Conservation (phyloP, 208 protist genomes). For the Trypanosoma brucei region DNA sequence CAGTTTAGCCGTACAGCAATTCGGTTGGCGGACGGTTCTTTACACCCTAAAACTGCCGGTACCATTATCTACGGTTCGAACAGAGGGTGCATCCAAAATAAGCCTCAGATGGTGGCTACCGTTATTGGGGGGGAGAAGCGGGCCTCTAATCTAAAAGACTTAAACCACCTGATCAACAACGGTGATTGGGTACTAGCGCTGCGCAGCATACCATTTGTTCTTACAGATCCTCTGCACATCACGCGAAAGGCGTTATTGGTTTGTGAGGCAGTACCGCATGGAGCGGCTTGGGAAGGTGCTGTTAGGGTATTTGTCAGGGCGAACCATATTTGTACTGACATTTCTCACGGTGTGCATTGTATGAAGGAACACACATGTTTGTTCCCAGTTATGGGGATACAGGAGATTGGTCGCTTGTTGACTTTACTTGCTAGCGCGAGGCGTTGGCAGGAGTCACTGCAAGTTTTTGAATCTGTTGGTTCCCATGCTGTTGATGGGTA, state of each 20-base stretch:
- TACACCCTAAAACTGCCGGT: slow-evolving; percentile 11
- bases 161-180: slow-evolving; percentile 38
- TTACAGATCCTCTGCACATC: slow-evolving; percentile 28
- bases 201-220: slow-evolving; percentile 16
- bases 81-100: neutral
- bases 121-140: neutral
- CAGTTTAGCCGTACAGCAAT: neutral
- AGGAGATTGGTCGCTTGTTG: slow-evolving; percentile 47
- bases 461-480: slow-evolving; percentile 30
- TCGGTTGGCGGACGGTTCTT: neutral
- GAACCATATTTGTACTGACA: slow-evolving; percentile 7
- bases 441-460: slow-evolving; percentile 48
- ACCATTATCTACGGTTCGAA: slow-evolving; percentile 5
- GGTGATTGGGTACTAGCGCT: slow-evolving; percentile 56
- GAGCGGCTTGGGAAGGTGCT: slow-evolving; percentile 19
- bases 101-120: neutral
- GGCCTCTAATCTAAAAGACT: slow-evolving; percentile 6
- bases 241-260: slow-evolving; percentile 39
- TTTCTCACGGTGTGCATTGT: neutral
- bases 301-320: slow-evolving; percentile 19
- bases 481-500: slow-evolving; percentile 42
- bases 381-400: slow-evolving; percentile 11
- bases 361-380: neutral
- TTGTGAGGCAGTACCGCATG: slow-evolving; percentile 23
- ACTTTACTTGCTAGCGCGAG: slow-evolving; percentile 41